Evolutionary conservation across 2,329 filamentous ascomycete species (phyloP), one percentile per base, ranked within the genome.

Genomic region (Aspergillus ibericus): DNA sequence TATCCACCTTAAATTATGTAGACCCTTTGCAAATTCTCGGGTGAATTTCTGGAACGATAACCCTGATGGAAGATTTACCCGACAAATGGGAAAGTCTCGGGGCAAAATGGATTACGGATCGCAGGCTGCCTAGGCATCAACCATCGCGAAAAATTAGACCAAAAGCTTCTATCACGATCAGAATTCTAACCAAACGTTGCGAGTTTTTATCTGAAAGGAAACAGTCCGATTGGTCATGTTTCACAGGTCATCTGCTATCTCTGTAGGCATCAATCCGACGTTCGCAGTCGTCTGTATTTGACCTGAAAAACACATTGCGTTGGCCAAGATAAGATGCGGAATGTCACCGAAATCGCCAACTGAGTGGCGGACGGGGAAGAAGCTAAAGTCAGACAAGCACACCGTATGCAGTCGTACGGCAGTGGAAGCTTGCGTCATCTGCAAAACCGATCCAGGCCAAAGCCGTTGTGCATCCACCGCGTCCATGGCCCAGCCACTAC

Each of bases 181-280:
- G n/a, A n/a, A n/a, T n/a, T n/a, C n/a, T n/a, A 47, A n/a, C 44
- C 44, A 48, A 4, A 27, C 44, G 25, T 48, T 29, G n/a, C 15
- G 25, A 16, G 18, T 47, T 15, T 5, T 29, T 29, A 27, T 29
- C 15, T 10, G 44, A 18, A 48, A 48, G 44, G 44, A 48, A 48
- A 48, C n/a, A 29, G 44, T 32, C 44, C 44, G 44, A 48, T 48
- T 48, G 44, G 44, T n/a, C 44, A 16, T 29, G 44, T 48, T 48
- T 16, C 44, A 48, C 44, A 8, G 25, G 25, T 29, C 15, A n/a
- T n/a, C 18, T 32, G 44, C 27, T 29, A n/a, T 48, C 15, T 9
- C 32, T 4, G 25, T 29, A 48, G 27, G n/a, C 15, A 18, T 10
- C 44, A 13, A 46, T 27, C 20, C 25, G 44, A 48, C 10, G n/a